Conservation (phyloP, 805 yeast genomes). For the Yamadazyma insecticola region DNA sequence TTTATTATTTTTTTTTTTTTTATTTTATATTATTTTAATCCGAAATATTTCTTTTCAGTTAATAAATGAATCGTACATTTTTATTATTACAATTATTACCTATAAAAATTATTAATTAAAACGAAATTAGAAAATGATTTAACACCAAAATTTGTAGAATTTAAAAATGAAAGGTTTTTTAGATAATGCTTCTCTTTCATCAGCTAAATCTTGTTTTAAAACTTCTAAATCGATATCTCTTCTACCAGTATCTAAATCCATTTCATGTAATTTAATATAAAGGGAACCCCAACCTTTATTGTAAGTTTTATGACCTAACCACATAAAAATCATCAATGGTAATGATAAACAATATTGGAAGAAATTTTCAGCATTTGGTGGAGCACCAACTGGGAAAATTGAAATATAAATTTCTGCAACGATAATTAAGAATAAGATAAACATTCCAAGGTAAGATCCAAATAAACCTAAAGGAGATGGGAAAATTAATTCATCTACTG, state of each 20-base stretch:
- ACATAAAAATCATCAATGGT: conserved; percentile 41
- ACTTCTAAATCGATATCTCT: conserved; percentile 31
- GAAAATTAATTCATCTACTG: conserved; percentile 33
- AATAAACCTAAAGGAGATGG: conserved; percentile 30
- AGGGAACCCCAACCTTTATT: conserved; percentile 24
- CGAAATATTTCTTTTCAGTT: too few relatives aligned
- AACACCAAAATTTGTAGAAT: conserved; percentile 30
- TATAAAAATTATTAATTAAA: too few relatives aligned
- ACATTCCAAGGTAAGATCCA: conserved; percentile 33
- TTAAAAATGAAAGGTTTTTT: conserved; percentile 22
- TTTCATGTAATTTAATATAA: conserved; percentile 27
- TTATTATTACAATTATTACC: too few relatives aligned
- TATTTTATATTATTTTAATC: too few relatives aligned
- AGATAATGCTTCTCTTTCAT: conserved; percentile 25
- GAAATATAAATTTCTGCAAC: conserved; percentile 37
- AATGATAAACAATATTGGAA: conserved; percentile 51
- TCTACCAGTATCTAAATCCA: conserved; percentile 44
- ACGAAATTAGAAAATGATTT: too few relatives aligned
- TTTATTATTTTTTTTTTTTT: too few relatives aligned
- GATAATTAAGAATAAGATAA: conserved; percentile 28
- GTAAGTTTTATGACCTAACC: conserved; percentile 37
- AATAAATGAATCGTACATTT: too few relatives aligned
- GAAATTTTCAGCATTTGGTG: conserved; percentile 32
- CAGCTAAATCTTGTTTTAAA: conserved; percentile 39
- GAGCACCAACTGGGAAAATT: conserved; percentile 29